Evolutionary conservation across 73 alveolate genomes (phyloP).

Genomic region (Paramecium biaurelia): DNA sequence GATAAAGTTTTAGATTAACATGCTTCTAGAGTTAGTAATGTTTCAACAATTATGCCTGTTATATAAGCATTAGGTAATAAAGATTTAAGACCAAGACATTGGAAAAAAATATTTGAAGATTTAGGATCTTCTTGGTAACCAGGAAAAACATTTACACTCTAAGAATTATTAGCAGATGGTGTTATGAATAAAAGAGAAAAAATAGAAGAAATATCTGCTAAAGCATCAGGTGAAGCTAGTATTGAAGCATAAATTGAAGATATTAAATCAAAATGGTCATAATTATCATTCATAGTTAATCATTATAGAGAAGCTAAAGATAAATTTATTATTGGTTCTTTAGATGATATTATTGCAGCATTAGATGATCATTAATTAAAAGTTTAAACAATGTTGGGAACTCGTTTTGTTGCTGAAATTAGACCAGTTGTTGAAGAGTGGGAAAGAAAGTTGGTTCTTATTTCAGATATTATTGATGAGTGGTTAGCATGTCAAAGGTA

Average conservation of each 20-base stretch:
- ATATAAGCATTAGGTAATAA: constrained; percentile 81
- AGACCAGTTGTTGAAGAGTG: constrained; percentile 96
- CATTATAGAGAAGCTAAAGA: constrained; percentile 93
- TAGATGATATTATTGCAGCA: constrained; percentile 92
- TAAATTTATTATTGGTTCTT: constrained; percentile 91
- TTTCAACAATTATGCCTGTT: constrained; percentile 65
- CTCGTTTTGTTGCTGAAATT: constrained; percentile 96
- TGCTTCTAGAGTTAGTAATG: constrained; percentile 59
- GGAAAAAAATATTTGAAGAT: constrained; percentile 80
- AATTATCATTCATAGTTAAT: constrained; percentile 81
- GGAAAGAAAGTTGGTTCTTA: constrained; percentile 93
- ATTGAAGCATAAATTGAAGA: constrained; percentile 90
- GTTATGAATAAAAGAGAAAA: constrained; percentile 85
- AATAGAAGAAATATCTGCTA: constrained; percentile 95
- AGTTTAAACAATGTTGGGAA: constrained; percentile 96
- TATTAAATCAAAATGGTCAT: constrained; percentile 88
- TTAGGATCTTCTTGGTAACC: constrained; percentile 69
- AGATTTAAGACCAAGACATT: constrained; percentile 79
- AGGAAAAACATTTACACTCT: constrained; percentile 76
- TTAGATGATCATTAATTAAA: constrained; percentile 98
- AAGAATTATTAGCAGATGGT: constrained; percentile 77
- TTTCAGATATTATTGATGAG: constrained; percentile 99
- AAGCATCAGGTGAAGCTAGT: constrained; percentile 96
- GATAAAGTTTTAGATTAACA: constrained; percentile 57
- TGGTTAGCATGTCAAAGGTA: constrained; percentile 98